Percentiles rank a stretch among this genome's conserved stretches.
These are phyloP conservation scores for Ocimum tenuiflorum DNA, from an alignment of 257 asterid genomes.

Conservation along the genomic window DNA sequence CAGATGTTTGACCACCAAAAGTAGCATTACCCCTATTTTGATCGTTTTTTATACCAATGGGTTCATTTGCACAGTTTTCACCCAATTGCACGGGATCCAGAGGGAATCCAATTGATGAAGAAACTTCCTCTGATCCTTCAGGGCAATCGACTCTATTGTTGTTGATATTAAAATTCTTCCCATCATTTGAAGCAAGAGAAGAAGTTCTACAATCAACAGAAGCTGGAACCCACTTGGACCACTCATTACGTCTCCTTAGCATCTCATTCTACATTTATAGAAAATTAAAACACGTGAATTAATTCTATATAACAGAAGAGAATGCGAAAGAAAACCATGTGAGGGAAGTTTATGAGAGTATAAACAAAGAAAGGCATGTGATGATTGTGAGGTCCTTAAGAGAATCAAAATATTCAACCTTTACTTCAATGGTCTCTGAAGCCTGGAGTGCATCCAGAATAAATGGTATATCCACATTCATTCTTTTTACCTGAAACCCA, in stretches of 20 bases:
- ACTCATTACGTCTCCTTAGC: conserved; percentile 68
- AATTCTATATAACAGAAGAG: conserved; percentile 3
- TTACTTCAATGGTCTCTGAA: conserved; percentile 61
- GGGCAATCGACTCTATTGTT: conserved; percentile 25
- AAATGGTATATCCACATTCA: conserved; percentile 56
- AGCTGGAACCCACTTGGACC: conserved; percentile 63
- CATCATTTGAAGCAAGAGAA: conserved; percentile 21
- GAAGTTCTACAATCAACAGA: conserved; percentile 29
- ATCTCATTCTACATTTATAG: conserved; percentile 47
- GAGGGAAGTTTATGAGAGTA: conserved; percentile 6
- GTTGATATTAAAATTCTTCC: conserved; percentile 13
- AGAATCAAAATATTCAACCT: conserved; percentile 35
- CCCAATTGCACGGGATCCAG: conserved; percentile 23
- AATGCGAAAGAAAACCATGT: not conserved
- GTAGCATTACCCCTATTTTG: conserved; percentile 21
- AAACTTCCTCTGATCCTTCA: conserved; percentile 23
- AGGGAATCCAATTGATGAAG: conserved; percentile 26
- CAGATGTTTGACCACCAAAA: conserved; percentile 23
- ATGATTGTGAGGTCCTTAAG: not conserved
- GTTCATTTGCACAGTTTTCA: conserved; percentile 17
- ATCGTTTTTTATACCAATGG: conserved; percentile 21
- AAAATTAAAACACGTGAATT: conserved; percentile 14
- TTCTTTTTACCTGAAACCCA: conserved; percentile 56
- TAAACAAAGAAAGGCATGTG: not conserved
- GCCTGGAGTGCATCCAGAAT: conserved; percentile 65